Percentiles rank a stretch among this genome's conserved stretches.
phyloP scores from a whole-genome alignment of 805 yeast genomes.

The Clavispora santaluciae region DNA sequence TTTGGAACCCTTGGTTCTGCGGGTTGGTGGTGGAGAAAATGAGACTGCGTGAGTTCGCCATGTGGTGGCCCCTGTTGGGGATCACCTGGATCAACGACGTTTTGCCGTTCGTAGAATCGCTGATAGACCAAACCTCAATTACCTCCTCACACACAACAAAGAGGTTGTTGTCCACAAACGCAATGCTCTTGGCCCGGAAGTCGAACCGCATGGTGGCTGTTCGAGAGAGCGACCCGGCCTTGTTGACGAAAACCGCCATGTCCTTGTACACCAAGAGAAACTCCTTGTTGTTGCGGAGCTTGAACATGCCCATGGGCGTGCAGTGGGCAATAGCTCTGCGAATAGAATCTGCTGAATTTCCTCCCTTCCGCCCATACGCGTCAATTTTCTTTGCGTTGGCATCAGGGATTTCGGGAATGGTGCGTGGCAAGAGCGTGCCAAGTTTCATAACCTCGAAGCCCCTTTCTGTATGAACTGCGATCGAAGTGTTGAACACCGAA shows the following conservation, averaged over 20 bases:
- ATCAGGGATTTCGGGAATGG: slow-evolving; percentile 50
- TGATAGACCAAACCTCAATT: slow-evolving; percentile 63
- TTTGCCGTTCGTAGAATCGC: slow-evolving; percentile 39
- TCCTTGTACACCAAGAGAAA: slow-evolving; percentile 65
- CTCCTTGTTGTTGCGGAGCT: slow-evolving; percentile 48
- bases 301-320: slow-evolving; percentile 59
- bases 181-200: slow-evolving; percentile 33
- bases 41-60: slow-evolving; percentile 20
- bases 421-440: slow-evolving; percentile 51
- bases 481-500: slow-evolving; percentile 59
- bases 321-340: slow-evolving; percentile 36
- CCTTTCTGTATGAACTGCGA: slow-evolving; percentile 61
- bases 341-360: slow-evolving; percentile 32
- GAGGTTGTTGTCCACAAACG: slow-evolving; percentile 30
- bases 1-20: slow-evolving; percentile 52
- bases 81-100: slow-evolving; percentile 61
- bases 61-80: slow-evolving; percentile 58
- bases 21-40: slow-evolving; percentile 60
- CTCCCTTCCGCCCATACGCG: slow-evolving; percentile 23
- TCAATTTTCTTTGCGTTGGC: slow-evolving; percentile 21
- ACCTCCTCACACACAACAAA: slow-evolving; percentile 57
- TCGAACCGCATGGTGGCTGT: slow-evolving; percentile 40
- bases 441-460: slow-evolving; percentile 65
- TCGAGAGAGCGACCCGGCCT: slow-evolving; percentile 49
- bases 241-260: slow-evolving; percentile 62